Conservation (phyloP, 768 basidiomycete genomes). For the Coprinopsis cinerea region DNA sequence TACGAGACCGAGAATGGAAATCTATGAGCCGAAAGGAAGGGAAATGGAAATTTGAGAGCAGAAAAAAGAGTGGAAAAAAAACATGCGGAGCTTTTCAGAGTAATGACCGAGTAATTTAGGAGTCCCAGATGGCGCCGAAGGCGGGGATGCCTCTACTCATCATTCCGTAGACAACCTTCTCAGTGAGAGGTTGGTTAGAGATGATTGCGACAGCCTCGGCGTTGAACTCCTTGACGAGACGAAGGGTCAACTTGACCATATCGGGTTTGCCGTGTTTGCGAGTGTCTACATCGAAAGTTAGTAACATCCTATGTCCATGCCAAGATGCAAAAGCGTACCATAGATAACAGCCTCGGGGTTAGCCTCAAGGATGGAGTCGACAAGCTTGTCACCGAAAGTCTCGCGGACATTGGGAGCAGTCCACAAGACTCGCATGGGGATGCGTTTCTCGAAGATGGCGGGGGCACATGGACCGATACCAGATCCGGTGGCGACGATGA, state of each 20-base stretch:
- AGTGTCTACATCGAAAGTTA: slow-evolving; percentile 26
- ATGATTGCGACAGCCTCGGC: slow-evolving; percentile 54
- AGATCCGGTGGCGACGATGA: slow-evolving; percentile 53
- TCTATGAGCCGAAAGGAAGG: too few species aligned
- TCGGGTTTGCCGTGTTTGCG: slow-evolving; percentile 41
- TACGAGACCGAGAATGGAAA: too few species aligned
- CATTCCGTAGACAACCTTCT: slow-evolving; percentile 55
- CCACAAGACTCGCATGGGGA: slow-evolving; percentile 56
- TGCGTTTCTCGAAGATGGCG: slow-evolving; percentile 42
- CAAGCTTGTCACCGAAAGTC: slow-evolving; percentile 58
- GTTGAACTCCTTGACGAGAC: slow-evolving; percentile 41
- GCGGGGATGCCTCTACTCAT: slow-evolving; percentile 56
- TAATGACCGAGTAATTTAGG: slow-evolving; percentile 23
- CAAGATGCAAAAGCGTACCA: slow-evolving; percentile 26
- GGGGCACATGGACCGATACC: slow-evolving; percentile 61
- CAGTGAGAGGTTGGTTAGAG: slow-evolving; percentile 51
- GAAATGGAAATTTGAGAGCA: not conserved
- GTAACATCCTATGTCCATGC: not conserved
- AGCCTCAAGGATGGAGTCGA: slow-evolving; percentile 47
- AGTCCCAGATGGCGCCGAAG: slow-evolving; percentile 59
- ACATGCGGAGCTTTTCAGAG: not conserved
- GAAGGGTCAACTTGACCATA: slow-evolving; percentile 42
- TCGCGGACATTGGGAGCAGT: slow-evolving; percentile 54
- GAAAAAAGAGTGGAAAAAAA: not conserved
- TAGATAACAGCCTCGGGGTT: slow-evolving; percentile 53